These are phyloP conservation scores for Annona squamosa DNA, from an alignment of 164 flowering plant genomes.

Conservation along the genomic window DNA sequence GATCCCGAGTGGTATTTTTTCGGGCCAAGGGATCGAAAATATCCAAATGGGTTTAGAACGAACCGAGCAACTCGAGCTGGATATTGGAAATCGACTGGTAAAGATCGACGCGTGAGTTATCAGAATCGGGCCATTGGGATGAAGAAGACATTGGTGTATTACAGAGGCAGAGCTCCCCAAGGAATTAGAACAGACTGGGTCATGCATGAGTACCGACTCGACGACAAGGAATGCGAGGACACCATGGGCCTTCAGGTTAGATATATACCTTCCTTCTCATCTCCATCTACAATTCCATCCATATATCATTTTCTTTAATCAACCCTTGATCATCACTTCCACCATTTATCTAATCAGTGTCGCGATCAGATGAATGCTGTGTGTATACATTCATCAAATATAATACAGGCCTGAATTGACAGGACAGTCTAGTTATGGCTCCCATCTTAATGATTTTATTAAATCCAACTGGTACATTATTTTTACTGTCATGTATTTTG, in stretches of 20 bases:
- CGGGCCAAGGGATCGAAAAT: conserved; percentile 80
- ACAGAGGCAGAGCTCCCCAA: conserved; percentile 76
- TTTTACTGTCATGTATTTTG: too few species aligned
- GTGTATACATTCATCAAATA: too few species aligned
- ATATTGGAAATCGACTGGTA: conserved; percentile 92
- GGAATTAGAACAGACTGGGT: conserved; percentile 85
- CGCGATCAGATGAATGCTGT: too few species aligned
- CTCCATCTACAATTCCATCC: not conserved
- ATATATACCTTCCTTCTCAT: not conserved
- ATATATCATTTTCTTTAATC: too few species aligned
- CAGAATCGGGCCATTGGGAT: conserved; percentile 71
- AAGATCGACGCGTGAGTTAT: conserved; percentile 58
- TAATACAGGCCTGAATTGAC: too few species aligned
- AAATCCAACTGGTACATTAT: too few species aligned
- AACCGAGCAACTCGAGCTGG: conserved; percentile 85
- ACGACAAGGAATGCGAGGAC: conserved; percentile 71
- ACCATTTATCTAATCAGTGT: too few species aligned
- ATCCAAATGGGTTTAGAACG: conserved; percentile 84
- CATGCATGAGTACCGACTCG: conserved; percentile 86
- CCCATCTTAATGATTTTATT: too few species aligned
- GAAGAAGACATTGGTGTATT: conserved; percentile 81
- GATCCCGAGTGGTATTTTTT: conserved; percentile 97
- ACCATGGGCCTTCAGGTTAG: conserved; percentile 67
- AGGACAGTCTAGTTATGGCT: too few species aligned
- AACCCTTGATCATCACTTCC: too few species aligned